Evolutionary conservation across 805 yeast species (phyloP).

Genomic region (Suhomyces canberraensis): DNA sequence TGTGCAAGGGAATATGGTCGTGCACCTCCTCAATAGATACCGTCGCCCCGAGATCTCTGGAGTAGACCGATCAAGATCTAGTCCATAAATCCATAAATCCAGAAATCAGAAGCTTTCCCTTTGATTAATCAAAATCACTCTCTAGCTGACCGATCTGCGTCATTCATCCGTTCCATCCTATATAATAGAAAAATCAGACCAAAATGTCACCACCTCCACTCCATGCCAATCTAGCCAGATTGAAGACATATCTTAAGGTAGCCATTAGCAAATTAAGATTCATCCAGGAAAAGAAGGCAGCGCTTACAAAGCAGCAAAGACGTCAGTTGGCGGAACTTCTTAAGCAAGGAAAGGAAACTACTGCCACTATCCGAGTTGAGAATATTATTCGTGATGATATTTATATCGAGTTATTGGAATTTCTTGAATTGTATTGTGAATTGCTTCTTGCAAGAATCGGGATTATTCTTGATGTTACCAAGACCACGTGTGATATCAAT

Average conservation of each 20-base stretch:
- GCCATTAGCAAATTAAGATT: constrained; percentile 67
- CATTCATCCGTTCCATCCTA: too few species aligned
- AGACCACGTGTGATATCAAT: constrained; percentile 51
- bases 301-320: constrained; percentile 71
- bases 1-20: too few species aligned
- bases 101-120: too few species aligned
- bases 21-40: too few species aligned
- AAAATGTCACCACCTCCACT: constrained; percentile 4
- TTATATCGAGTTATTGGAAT: constrained; percentile 73
- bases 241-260: constrained; percentile 54
- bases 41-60: too few species aligned
- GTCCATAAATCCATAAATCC: too few species aligned
- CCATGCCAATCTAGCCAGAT: constrained; percentile 28
- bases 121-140: too few species aligned
- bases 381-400: constrained; percentile 81
- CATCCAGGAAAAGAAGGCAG: constrained; percentile 70
- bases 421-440: constrained; percentile 79
- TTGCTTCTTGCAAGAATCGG: constrained; percentile 70
- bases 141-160: too few species aligned
- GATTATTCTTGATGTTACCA: constrained; percentile 45
- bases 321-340: constrained; percentile 69
- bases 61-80: too few species aligned
- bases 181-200: too few species aligned
- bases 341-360: constrained; percentile 67
- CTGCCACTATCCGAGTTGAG: constrained; percentile 81